Conservation (phyloP, 352 stramenopile genomes). For the Phytophthora sansomeana region DNA sequence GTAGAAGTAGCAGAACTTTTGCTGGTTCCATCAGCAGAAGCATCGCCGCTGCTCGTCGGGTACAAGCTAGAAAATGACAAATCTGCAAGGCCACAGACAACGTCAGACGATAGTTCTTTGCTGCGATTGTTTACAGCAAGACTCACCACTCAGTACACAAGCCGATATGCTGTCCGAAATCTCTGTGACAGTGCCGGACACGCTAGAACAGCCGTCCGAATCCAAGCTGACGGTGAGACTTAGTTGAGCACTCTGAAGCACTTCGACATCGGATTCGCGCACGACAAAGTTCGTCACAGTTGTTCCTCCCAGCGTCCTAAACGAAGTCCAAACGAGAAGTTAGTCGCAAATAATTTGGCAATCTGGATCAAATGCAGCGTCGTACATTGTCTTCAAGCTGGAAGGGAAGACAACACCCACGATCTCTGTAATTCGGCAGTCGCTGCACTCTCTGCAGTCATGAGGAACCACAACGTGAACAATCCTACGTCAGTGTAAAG, state of each 20-base stretch:
- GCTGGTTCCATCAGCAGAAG: constrained; percentile 9
- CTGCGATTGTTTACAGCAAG: neutral
- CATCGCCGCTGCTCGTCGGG: constrained; percentile 21
- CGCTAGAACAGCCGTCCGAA: constrained; percentile 27
- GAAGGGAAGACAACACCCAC: constrained; percentile 37
- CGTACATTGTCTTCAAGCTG: constrained; percentile 50
- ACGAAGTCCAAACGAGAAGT: neutral
- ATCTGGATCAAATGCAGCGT: neutral
- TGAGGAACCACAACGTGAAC: neutral
- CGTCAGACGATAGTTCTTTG: constrained; percentile 4
- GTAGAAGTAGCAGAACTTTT: constrained; percentile 12
- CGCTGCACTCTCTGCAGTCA: constrained; percentile 33
- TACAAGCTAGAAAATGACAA: constrained; percentile 41
- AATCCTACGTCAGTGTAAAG: constrained; percentile 15
- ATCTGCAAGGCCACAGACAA: constrained; percentile 17
- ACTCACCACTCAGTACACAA: constrained; percentile 42
- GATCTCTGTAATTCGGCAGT: constrained; percentile 39
- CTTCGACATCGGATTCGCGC: constrained; percentile 45
- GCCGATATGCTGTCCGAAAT: constrained; percentile 31
- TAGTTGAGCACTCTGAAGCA: constrained; percentile 36
- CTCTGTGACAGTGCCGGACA: constrained; percentile 29
- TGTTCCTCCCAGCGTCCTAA: constrained; percentile 36
- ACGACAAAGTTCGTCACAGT: constrained; percentile 44
- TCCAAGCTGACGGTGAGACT: constrained; percentile 33
- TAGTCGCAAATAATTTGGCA: constrained; percentile 10